phyloP scores from a whole-genome alignment of 176 grass and related monocot genomes.

The Eleusine indica region DNA sequence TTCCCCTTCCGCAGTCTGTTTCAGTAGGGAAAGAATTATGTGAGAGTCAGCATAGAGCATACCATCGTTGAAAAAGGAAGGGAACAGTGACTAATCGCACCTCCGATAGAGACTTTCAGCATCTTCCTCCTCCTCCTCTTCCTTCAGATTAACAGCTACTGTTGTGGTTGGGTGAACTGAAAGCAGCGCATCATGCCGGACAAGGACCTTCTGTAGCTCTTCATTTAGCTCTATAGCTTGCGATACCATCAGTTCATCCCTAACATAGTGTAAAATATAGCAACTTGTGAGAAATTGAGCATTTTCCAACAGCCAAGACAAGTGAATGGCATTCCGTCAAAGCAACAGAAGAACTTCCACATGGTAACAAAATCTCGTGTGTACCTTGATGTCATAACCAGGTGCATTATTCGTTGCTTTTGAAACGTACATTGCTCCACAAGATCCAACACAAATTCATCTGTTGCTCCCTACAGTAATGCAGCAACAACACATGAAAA shows the following conservation, averaged over 20 bases:
- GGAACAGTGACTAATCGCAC: constrained; percentile 34
- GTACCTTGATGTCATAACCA: constrained; percentile 89
- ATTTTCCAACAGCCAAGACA: background rate
- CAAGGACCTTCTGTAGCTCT: constrained; percentile 72
- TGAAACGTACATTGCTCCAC: constrained; percentile 98
- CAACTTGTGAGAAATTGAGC: background rate
- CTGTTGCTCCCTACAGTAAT: constrained; percentile 68
- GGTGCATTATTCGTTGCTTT: constrained; percentile 93
- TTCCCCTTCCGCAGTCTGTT: constrained; percentile 87
- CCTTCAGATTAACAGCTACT: constrained; percentile 51
- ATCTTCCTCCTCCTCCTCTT: constrained; percentile 80
- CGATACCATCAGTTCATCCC: constrained; percentile 79
- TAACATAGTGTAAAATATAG: constrained; percentile 41
- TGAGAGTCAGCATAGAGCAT: background rate
- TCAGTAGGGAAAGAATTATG: constrained; percentile 1
- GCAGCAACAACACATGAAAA: background rate
- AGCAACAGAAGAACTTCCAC: constrained; percentile 10
- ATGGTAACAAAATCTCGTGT: background rate
- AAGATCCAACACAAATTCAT: constrained; percentile 95
- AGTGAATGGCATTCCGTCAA: background rate
- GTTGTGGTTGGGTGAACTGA: constrained; percentile 72
- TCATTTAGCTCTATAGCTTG: constrained; percentile 93
- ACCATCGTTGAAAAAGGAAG: background rate
- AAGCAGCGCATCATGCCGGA: constrained; percentile 74
- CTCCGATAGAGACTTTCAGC: constrained; percentile 83